Conservation (phyloP, 1,139 yeast genomes). For the Hyphopichia fennica region DNA sequence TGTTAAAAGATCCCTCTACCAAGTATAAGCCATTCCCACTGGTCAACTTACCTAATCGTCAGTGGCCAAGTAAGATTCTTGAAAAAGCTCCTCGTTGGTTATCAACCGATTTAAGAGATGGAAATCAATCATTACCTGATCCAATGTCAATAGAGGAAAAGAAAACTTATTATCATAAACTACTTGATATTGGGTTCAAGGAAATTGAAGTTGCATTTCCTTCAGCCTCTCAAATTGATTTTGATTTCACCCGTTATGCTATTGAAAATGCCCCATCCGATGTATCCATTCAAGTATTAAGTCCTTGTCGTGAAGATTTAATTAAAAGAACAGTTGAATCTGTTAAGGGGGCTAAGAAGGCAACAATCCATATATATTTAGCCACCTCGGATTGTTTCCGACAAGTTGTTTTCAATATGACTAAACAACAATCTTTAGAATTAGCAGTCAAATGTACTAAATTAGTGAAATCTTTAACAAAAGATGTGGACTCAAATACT, state of each 20-base stretch:
- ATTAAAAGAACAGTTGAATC: slow-evolving; percentile 88
- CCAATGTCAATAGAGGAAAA: slow-evolving; percentile 93
- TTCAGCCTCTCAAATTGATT: slow-evolving; percentile 92
- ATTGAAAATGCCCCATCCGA: slow-evolving; percentile 92
- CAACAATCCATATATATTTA: slow-evolving; percentile 86
- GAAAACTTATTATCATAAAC: slow-evolving; percentile 80
- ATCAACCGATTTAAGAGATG: slow-evolving; percentile 93
- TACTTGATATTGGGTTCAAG: slow-evolving; percentile 89
- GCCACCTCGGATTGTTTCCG: slow-evolving; percentile 93
- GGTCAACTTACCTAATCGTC: slow-evolving; percentile 68
- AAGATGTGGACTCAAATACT: slow-evolving; percentile 71
- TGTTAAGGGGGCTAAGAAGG: slow-evolving; percentile 83
- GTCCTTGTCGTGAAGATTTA: slow-evolving; percentile 90
- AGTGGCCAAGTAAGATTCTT: slow-evolving; percentile 82
- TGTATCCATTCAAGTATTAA: slow-evolving; percentile 86
- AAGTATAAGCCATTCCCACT: slow-evolving; percentile 75
- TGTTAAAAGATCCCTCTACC: slow-evolving; percentile 68
- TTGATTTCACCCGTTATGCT: slow-evolving; percentile 92
- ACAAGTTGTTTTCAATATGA: slow-evolving; percentile 85
- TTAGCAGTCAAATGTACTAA: slow-evolving; percentile 83
- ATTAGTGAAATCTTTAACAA: slow-evolving; percentile 78
- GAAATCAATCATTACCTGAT: slow-evolving; percentile 95
- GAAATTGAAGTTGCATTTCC: slow-evolving; percentile 98
- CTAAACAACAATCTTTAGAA: slow-evolving; percentile 73
- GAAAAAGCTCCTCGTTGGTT: slow-evolving; percentile 93